phyloP scores from a whole-genome alignment of 768 basidiomycete genomes.

The Sistotremastrum niveocremeum region DNA sequence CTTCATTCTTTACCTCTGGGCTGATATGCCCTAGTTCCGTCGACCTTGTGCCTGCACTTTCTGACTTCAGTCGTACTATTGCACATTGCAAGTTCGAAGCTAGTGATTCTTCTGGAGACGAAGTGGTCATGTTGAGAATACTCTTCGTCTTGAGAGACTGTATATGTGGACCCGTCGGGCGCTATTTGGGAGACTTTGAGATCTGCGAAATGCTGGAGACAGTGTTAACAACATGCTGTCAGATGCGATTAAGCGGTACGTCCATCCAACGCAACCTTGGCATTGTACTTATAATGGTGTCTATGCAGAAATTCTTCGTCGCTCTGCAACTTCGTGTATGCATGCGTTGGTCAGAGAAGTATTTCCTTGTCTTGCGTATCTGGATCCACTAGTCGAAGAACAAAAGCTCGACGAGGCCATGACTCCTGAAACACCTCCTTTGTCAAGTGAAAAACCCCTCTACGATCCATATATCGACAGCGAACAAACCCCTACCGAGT shows the following conservation, averaged over 20 bases:
- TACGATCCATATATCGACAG: no score
- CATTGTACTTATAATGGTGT: conserved; percentile 5
- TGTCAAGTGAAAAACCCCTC: no score
- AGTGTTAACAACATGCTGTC: conserved; percentile 90
- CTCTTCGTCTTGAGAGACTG: conserved; percentile 81
- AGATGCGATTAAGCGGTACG: conserved; percentile 91
- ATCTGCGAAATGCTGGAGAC: conserved; percentile 98
- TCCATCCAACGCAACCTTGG: conserved; percentile 8
- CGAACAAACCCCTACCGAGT: no score
- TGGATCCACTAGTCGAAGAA: conserved; percentile 59
- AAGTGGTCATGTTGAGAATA: conserved; percentile 86
- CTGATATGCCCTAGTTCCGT: conserved; percentile 47
- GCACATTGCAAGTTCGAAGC: conserved; percentile 98
- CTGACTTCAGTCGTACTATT: conserved; percentile 76
- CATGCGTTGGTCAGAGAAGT: conserved; percentile 73
- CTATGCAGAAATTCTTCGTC: conserved; percentile 62
- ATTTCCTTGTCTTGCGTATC: conserved; percentile 55
- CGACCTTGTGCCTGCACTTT: conserved; percentile 50
- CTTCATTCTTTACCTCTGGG: conserved; percentile 74
- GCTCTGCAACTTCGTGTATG: conserved; percentile 83
- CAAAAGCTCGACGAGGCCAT: conserved; percentile 29
- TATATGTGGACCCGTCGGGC: conserved; percentile 55
- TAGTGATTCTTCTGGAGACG: conserved; percentile 94
- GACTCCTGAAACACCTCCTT: no score
- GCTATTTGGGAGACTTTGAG: conserved; percentile 77